Percentiles rank a stretch among this genome's conserved stretches.
Conservation (phyloP, 345 rosid genomes). For the Bretschneidera sinensis region DNA sequence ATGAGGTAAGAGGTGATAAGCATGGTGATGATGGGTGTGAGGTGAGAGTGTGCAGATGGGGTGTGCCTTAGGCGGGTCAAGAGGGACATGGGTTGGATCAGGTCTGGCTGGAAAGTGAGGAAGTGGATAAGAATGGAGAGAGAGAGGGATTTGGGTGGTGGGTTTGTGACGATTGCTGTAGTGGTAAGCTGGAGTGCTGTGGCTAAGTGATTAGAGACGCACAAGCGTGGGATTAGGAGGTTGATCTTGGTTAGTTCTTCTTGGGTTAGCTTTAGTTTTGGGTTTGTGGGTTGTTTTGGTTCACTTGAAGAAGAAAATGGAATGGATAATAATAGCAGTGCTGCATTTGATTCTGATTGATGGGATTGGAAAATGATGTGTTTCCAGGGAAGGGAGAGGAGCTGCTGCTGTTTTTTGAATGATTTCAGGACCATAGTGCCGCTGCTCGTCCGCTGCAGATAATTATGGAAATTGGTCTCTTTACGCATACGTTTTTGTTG, state of each 20-base stretch:
- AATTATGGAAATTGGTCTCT: too few relatives aligned
- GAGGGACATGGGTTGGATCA: conserved; percentile 39
- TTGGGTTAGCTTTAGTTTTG: conserved; percentile 18
- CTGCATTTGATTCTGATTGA: not conserved
- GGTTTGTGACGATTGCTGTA: conserved; percentile 33
- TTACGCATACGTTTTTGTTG: too few relatives aligned
- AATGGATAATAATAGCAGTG: not conserved
- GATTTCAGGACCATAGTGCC: not conserved
- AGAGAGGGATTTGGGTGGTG: conserved; percentile 38
- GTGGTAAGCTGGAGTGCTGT: conserved; percentile 38
- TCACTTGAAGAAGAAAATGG: conserved; percentile 1
- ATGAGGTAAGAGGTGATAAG: conserved; percentile 33
- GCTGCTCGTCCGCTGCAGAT: not conserved
- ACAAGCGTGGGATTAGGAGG: conserved; percentile 51
- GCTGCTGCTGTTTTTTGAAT: not conserved
- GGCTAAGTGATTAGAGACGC: conserved; percentile 35
- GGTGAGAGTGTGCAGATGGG: conserved; percentile 23
- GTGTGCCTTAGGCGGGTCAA: conserved; percentile 33
- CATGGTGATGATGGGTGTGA: conserved; percentile 25
- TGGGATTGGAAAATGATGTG: not conserved
- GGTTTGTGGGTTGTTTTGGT: conserved; percentile 6
- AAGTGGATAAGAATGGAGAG: conserved; percentile 39
- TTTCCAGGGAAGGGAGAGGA: not conserved
- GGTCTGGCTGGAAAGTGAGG: conserved; percentile 44
- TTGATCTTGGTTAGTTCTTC: conserved; percentile 39